Evolutionary conservation across 352 stramenopile genomes (phyloP), one percentile per base, ranked within the genome.

Genomic region (Saprolegnia diclina): DNA sequence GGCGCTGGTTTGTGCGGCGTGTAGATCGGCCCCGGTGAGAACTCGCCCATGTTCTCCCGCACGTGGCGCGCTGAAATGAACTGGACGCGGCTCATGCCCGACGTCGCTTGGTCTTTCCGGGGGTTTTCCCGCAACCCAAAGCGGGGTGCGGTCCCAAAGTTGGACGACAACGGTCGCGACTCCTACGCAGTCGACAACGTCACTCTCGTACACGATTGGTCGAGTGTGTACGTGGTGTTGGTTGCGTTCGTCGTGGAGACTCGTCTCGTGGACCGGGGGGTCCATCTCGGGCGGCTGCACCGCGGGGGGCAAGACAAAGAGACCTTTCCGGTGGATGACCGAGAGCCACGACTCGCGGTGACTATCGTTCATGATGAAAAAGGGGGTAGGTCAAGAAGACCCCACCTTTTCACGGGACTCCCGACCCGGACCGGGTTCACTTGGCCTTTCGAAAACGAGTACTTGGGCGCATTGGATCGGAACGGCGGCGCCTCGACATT

Each of bases 41-140:
- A 93, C 76, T 92, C 85, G 65, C 81, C 85, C 83, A 93, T 91
- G 64, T 93, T 93, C 56, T 93, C 85, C 26, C 85, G 83, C 16
- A 77, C 88, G 71, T 93, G 85, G 32, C 82, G 82, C 6, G 80
- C 65, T 21, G 85, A 92, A 42, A 92, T 81, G 64, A 90, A 90
- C 65, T 91, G 85, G 35, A 92, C 79, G 48, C 85, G 83, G 22
- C 78, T 78, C 19, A 83, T 83, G 42, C 64, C 67, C 55, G 77
- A 67, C 72, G 75, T n/a, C 72, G 76, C 65, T 77, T 80, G 14
- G 72, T 75, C 35, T 75, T 73, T 16, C 5, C 16, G 18, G 18
- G 24, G 52, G 42, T 2, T 80, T 66, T 56, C 55, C 84, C 83
- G 79, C 38, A 80, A 74, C 3, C 85, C 85, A 64, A 93, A 93